phyloP scores from a whole-genome alignment of 1,284 basidiomycete genomes.

The Microbotryomycetes sp. region DNA sequence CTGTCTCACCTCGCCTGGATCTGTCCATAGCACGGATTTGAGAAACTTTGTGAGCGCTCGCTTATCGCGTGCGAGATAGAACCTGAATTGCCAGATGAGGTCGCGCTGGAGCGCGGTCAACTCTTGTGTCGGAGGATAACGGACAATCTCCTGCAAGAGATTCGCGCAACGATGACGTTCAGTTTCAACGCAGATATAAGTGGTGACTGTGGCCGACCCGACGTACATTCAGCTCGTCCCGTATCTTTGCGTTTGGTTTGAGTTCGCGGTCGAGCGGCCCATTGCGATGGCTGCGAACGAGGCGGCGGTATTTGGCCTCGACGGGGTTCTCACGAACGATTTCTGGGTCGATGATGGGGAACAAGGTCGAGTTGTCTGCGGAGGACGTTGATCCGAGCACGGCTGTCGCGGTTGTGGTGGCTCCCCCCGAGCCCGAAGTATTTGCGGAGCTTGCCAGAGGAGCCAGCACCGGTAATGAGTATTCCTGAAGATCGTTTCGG shows the following conservation, averaged over 20 bases:
- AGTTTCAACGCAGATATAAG: neutral
- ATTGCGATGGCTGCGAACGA: slow-evolving; percentile 88
- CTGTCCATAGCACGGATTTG: slow-evolving; percentile 95
- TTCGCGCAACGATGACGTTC: neutral
- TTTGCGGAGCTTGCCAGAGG: slow-evolving; percentile 37
- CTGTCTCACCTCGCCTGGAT: slow-evolving; percentile 91
- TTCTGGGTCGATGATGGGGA: slow-evolving; percentile 90
- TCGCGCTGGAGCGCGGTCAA: slow-evolving; percentile 91
- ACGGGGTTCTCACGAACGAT: slow-evolving; percentile 85
- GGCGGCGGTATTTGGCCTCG: slow-evolving; percentile 89
- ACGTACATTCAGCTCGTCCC: slow-evolving; percentile 83
- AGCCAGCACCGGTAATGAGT: slow-evolving; percentile 35
- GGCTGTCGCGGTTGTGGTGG: slow-evolving; percentile 33
- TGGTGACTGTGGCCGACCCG: neutral
- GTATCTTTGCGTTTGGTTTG: slow-evolving; percentile 86
- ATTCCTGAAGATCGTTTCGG: slow-evolving; percentile 37
- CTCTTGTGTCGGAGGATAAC: slow-evolving; percentile 79
- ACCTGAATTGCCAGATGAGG: slow-evolving; percentile 96
- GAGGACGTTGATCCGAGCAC: neutral
- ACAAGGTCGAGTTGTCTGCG: slow-evolving; percentile 50
- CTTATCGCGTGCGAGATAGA: slow-evolving; percentile 85
- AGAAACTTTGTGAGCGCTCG: slow-evolving; percentile 85
- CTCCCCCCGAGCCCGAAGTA: slow-evolving; percentile 19
- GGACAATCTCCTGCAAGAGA: slow-evolving; percentile 66
- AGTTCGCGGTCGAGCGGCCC: slow-evolving; percentile 91